A percentile compares a stretch with the other conserved stretches of the same genome.
Evolutionary conservation across 169 alveolate genomes (phyloP).

Genomic region (Neospora caninum): DNA sequence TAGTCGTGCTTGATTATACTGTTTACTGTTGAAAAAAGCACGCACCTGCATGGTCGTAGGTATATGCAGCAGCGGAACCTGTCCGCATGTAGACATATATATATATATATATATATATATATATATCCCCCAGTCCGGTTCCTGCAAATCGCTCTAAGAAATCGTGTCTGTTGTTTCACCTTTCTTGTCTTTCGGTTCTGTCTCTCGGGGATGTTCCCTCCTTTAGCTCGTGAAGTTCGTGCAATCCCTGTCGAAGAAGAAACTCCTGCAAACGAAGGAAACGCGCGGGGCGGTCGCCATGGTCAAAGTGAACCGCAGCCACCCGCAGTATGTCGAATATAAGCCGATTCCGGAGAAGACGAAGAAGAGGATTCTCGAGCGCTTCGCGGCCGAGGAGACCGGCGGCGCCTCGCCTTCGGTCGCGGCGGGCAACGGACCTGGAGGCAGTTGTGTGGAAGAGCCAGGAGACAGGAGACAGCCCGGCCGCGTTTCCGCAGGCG

Average conservation of each 20-base stretch:
- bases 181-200: too few species aligned
- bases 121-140: background rate
- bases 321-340: conserved; percentile 34
- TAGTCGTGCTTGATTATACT: background rate
- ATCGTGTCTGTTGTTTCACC: too few species aligned
- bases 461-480: background rate
- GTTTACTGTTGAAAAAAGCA: too few species aligned
- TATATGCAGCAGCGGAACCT: too few species aligned
- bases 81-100: background rate
- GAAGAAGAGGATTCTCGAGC: conserved; percentile 30
- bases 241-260: conserved; percentile 50
- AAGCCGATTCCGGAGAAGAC: conserved; percentile 50
- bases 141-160: background rate
- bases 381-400: conserved; percentile 31
- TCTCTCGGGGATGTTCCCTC: too few species aligned
- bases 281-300: conserved; percentile 44
- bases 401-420: conserved; percentile 19
- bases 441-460: conserved; percentile 6
- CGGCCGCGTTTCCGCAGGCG: background rate
- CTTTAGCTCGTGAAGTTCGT: conserved; percentile 50
- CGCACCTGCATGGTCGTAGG: too few species aligned
- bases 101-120: background rate
- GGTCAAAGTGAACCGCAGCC: conserved; percentile 56
- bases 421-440: conserved; percentile 27
- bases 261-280: conserved; percentile 53